phyloP scores from a whole-genome alignment of 306 rosid species.

The Carpinus fangiana region DNA sequence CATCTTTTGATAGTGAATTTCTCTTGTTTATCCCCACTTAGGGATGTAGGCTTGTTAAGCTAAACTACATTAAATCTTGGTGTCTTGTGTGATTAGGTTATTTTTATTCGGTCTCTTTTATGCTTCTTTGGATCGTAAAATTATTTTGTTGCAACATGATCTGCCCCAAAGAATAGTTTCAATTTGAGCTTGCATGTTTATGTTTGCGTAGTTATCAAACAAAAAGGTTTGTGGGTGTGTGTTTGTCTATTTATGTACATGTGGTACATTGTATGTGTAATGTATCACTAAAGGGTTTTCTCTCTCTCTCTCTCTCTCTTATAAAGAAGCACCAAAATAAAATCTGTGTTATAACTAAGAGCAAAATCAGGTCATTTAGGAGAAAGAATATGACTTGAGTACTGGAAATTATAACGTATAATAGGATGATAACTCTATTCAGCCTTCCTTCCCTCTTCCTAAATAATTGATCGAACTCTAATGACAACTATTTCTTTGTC shows the following conservation, averaged over 20 bases:
- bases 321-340: not conserved
- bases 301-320: no score
- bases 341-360: not conserved
- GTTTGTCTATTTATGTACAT: not conserved
- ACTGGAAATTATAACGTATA: not conserved
- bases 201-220: not conserved
- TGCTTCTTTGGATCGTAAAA: no score
- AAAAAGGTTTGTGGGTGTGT: not conserved
- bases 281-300: no score
- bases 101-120: no score
- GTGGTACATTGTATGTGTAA: no score
- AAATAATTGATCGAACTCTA: not conserved
- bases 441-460: not conserved
- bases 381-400: not conserved
- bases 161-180: not conserved
- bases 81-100: no score
- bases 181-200: not conserved
- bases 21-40: no score
- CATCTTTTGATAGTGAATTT: no score
- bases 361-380: not conserved
- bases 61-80: no score
- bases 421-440: not conserved
- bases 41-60: no score
- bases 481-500: not conserved
- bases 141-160: not conserved